These are phyloP conservation scores for Pyrenochaeta sp. DNA, from an alignment of 2,329 filamentous ascomycete genomes.

Conservation along the genomic window DNA sequence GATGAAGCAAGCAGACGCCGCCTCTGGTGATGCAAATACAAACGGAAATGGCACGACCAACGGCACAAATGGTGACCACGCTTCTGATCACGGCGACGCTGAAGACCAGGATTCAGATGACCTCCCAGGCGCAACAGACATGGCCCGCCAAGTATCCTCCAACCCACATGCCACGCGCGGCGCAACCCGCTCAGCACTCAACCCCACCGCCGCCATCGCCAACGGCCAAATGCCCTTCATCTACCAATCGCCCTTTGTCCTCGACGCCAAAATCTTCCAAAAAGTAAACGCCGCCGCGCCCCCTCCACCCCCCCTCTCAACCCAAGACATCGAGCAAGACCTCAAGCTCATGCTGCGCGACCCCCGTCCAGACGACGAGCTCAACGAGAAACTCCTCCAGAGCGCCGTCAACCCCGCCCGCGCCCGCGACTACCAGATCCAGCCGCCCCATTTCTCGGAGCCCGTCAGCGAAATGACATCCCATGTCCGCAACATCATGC, in stretches of 20 bases:
- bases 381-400: conserved; percentile 49
- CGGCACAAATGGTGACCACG: conserved; percentile 46
- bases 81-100: conserved; percentile 44
- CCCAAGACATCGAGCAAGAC: conserved; percentile 57
- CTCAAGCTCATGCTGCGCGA: conserved; percentile 56
- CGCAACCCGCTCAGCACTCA: conserved; percentile 62
- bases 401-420: conserved; percentile 43
- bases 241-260: conserved; percentile 51
- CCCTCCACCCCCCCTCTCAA: conserved; percentile 52
- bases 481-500: conserved; percentile 35
- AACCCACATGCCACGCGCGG: conserved; percentile 63
- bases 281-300: conserved; percentile 59
- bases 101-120: conserved; percentile 49
- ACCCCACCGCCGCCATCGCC: conserved; percentile 57
- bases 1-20: conserved; percentile 50
- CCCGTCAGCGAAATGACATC: conserved; percentile 44
- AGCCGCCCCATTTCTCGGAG: conserved; percentile 40
- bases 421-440: conserved; percentile 44
- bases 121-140: conserved; percentile 59
- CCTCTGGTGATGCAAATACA: conserved; percentile 33
- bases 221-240: conserved; percentile 53
- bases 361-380: conserved; percentile 46
- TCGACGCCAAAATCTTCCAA: conserved; percentile 54
- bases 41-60: conserved; percentile 37
- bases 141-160: conserved; percentile 67